Conservation (phyloP, 2,329 filamentous ascomycete genomes). For the Sclerotinia subarctica region DNA sequence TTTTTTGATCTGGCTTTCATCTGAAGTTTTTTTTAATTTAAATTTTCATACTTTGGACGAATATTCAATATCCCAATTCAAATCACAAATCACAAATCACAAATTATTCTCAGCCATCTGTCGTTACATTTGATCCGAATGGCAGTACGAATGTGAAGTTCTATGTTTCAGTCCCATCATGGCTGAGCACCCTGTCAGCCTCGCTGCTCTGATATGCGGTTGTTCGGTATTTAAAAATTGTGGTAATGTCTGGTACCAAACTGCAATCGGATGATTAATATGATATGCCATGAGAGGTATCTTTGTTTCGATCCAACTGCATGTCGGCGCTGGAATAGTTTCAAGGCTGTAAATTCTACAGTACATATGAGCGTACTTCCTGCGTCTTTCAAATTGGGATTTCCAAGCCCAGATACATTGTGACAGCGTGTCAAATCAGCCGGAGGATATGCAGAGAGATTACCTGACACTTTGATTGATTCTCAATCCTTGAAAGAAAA, state of each 20-base stretch:
- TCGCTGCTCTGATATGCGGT: neutral
- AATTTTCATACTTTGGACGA: neutral
- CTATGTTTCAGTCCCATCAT: neutral
- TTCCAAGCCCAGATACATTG: neutral
- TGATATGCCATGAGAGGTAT: neutral
- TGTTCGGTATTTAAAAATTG: neutral
- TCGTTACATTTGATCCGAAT: neutral
- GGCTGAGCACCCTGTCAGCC: neutral
- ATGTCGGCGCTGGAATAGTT: neutral
- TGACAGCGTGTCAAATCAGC: conserved; percentile 10
- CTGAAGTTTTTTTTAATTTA: neutral
- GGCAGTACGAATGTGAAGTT: neutral
- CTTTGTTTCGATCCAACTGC: conserved; percentile 1
- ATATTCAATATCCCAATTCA: neutral
- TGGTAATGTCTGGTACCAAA: neutral
- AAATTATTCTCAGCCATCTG: neutral
- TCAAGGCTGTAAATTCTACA: neutral
- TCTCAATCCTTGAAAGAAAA: neutral
- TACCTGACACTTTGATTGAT: neutral
- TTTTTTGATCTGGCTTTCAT: neutral
- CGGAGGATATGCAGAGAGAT: neutral
- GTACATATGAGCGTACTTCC: neutral
- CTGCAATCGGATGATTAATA: neutral
- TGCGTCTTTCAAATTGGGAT: neutral
- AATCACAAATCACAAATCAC: too few species aligned